Evolutionary conservation across 176 grass and related monocot genomes (phyloP).

Genomic region (Miscanthus lutarioriparius): DNA sequence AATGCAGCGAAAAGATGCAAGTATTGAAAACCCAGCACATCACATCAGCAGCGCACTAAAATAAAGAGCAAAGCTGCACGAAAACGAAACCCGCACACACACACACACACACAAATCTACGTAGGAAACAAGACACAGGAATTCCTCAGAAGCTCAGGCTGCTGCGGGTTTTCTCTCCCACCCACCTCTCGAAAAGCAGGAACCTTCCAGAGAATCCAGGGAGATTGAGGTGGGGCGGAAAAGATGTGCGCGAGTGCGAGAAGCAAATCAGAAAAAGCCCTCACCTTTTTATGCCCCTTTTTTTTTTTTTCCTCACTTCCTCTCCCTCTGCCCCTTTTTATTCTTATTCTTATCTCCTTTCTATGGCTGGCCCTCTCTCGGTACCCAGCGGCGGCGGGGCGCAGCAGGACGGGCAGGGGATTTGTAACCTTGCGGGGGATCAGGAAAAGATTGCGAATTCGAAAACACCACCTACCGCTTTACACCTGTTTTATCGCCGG

Average conservation of each 20-base stretch:
- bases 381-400: no score
- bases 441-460: constrained; percentile 31
- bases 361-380: no score
- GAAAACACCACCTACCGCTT: constrained; percentile 10
- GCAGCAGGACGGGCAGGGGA: constrained; percentile 42
- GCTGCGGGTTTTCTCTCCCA: background rate
- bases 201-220: background rate
- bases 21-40: constrained; percentile 21
- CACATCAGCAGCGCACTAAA: constrained; percentile 33
- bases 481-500: background rate
- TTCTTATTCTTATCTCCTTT: no score
- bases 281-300: no score
- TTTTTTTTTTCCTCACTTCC: no score
- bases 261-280: background rate
- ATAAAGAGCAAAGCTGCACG: constrained; percentile 6
- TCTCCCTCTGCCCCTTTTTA: no score
- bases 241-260: background rate
- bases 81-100: background rate
- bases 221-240: background rate
- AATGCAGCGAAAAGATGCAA: constrained; percentile 37
- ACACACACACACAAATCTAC: no score
- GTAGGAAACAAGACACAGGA: background rate
- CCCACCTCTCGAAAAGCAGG: background rate
- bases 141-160: constrained; percentile 11
- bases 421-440: constrained; percentile 31